A percentile compares a stretch with the other conserved stretches of the same genome.
These are phyloP conservation scores for Rhizopus sp. DNA, from an alignment of 371 early-diverging fungal species.

Conservation along the genomic window DNA sequence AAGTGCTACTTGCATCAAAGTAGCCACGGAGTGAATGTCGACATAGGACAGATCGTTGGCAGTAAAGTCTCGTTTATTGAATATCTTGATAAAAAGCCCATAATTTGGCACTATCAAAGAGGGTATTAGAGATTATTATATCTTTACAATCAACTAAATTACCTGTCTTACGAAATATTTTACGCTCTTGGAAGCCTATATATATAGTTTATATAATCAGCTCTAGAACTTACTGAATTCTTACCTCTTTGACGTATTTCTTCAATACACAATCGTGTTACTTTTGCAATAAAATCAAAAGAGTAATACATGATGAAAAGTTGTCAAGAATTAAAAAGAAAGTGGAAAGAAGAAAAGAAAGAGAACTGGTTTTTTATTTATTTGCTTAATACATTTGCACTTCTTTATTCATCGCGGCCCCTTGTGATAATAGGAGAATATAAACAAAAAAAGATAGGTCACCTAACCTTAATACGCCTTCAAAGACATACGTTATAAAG, in stretches of 20 bases:
- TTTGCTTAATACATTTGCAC: not conserved
- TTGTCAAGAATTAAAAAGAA: not conserved
- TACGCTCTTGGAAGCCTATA: conserved; percentile 45
- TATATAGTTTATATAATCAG: not conserved
- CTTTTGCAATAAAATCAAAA: conserved; percentile 9
- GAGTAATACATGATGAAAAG: conserved; percentile 6
- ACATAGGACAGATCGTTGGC: conserved; percentile 35
- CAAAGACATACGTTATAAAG: too few relatives aligned
- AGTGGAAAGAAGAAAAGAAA: conserved; percentile 4
- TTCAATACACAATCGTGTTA: conserved; percentile 9
- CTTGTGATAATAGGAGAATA: not conserved
- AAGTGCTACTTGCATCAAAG: conserved; percentile 48
- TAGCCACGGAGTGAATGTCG: conserved; percentile 49
- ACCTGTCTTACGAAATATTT: conserved; percentile 49
- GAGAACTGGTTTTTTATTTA: not conserved
- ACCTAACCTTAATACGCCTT: not conserved
- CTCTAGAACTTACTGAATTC: not conserved
- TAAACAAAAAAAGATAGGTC: not conserved
- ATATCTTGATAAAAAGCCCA: conserved; percentile 45
- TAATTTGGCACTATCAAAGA: conserved; percentile 33
- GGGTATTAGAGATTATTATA: not conserved
- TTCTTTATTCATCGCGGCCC: conserved; percentile 1
- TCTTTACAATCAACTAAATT: not conserved
- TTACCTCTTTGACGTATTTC: conserved; percentile 11
- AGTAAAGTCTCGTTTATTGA: conserved; percentile 35